Percentiles rank a stretch among this genome's conserved stretches.
phyloP scores from a whole-genome alignment of 305 asterid genomes.

The Fraxinus paxiana region DNA sequence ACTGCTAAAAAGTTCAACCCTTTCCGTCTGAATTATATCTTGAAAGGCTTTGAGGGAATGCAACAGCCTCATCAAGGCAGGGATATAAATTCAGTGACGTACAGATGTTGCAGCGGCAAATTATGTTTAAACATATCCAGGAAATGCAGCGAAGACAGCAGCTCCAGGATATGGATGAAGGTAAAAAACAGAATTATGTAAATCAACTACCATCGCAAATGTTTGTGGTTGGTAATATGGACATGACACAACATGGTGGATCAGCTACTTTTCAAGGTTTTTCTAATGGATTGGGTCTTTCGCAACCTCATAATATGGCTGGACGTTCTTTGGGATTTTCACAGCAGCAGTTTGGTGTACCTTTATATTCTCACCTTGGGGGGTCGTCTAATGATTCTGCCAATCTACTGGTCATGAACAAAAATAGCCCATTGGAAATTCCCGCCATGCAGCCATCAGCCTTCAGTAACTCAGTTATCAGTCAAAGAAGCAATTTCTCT shows the following conservation, averaged over 20 bases:
- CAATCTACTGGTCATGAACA: slow-evolving; percentile 28
- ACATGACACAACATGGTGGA: slow-evolving; percentile 41
- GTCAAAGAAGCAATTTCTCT: slow-evolving; percentile 29
- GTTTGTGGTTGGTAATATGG: slow-evolving; percentile 42
- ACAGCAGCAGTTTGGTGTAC: slow-evolving; percentile 44
- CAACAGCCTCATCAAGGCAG: slow-evolving; percentile 23
- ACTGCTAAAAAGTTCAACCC: slow-evolving; percentile 5
- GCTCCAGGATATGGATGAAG: slow-evolving; percentile 44
- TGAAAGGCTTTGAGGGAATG: slow-evolving; percentile 17
- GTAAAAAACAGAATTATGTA: slow-evolving; percentile 40
- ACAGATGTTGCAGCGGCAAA: slow-evolving; percentile 66
- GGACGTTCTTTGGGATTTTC: slow-evolving; percentile 34
- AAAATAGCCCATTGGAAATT: slow-evolving; percentile 29
- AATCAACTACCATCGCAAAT: slow-evolving; percentile 39
- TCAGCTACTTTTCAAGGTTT: slow-evolving; percentile 45
- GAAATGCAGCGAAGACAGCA: slow-evolving; percentile 63
- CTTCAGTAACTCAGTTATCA: slow-evolving; percentile 31
- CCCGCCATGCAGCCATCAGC: slow-evolving; percentile 35
- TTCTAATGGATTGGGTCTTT: slow-evolving; percentile 45
- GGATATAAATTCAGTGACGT: slow-evolving; percentile 18
- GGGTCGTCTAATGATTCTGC: slow-evolving; percentile 39
- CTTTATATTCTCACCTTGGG: slow-evolving; percentile 33
- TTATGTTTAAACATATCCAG: slow-evolving; percentile 61
- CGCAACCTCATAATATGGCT: slow-evolving; percentile 46
- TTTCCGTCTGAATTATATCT: neutral